Percentiles rank a stretch among this genome's conserved stretches.
Evolutionary conservation across 306 rosid species (phyloP).

Genomic region (Prosopis cineraria): DNA sequence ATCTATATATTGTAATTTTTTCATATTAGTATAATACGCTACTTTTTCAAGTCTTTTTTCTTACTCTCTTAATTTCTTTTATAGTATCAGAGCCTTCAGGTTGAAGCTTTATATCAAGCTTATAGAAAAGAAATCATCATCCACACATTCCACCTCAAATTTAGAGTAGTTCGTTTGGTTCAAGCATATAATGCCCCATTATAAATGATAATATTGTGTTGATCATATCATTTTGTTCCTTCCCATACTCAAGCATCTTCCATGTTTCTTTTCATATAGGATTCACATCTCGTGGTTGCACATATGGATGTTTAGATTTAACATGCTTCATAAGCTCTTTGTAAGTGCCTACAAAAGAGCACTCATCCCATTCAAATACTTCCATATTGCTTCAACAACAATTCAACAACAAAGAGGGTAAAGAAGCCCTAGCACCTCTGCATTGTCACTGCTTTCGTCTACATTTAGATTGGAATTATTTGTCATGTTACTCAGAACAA

Average conservation of each 20-base stretch:
- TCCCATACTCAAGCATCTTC: constrained; percentile 86
- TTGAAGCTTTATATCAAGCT: too few relatives aligned
- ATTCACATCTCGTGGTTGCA: constrained; percentile 90
- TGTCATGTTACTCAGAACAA: constrained; percentile 84
- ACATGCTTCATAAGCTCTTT: constrained; percentile 89
- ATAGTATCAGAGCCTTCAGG: too few relatives aligned
- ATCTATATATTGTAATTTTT: too few relatives aligned
- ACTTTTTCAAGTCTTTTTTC: too few relatives aligned
- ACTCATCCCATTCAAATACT: constrained; percentile 75
- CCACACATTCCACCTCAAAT: constrained; percentile 59
- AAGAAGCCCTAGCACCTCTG: constrained; percentile 71
- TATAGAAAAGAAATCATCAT: constrained; percentile 52
- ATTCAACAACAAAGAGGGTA: constrained; percentile 99
- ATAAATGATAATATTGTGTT: constrained; percentile 82
- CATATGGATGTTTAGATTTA: constrained; percentile 78
- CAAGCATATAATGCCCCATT: constrained; percentile 96
- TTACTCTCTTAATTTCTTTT: too few relatives aligned
- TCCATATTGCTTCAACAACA: constrained; percentile 83
- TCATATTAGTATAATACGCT: too few relatives aligned
- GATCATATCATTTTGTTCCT: constrained; percentile 90
- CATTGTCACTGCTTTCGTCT: constrained; percentile 49
- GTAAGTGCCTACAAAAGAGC: constrained; percentile 77
- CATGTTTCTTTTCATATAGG: constrained; percentile 83
- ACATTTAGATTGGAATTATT: constrained; percentile 46
- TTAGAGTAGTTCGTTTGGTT: constrained; percentile 71